Base-by-base conservation (phyloP, 2,329 filamentous ascomycete species). In the Didymellaceae sp. region DNA sequence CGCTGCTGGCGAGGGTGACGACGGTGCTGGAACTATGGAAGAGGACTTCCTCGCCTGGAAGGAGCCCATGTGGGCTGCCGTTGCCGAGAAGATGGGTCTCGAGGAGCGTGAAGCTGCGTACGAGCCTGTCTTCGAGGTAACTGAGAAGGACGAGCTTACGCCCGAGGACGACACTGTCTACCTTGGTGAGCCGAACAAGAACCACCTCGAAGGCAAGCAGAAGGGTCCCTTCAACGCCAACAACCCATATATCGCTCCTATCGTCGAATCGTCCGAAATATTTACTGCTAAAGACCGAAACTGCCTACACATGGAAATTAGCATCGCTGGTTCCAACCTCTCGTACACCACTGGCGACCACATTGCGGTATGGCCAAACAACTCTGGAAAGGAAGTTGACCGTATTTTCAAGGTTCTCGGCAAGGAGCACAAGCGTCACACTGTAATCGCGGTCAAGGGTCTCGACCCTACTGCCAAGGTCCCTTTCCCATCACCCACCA, bases 11-110 rank as follows among this genome's bases (percentile, higher is more conserved):
- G 93, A 97, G 78, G 94, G 94, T 67, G 94, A 99, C 67, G 94
- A 99, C 72, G 94, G 95, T 58, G 92, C 94, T 59, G 94, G 95
- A 55, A 99, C 94, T 49, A 99, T 99, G 95, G 94, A 99, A 78
- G 95, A 99, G 78, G 95, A 99, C 69, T 99, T 97, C 75, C 78
- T 99, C 66, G 90, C 93, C 60, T 99, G 94, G 94, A 99, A 99
- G 79, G 94, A 99, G 68, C 92, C 92, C 55, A 99, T 99, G 94
- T 99, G 95, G 94, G 80, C 83, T 65, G 89, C 89, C 53, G 81
- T 99, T 44, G 82, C 88, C 18, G 84, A 90, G 59, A 86, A 90
- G 70, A 90, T 99, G 88, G 85, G 85, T 45, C 79, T 99, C 47
- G 89, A 97, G 75, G 94, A 99, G 77, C 91, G 94, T 52, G 95